phyloP scores from a whole-genome alignment of 2,329 filamentous ascomycete genomes.

The Sarocladium kiliense region DNA sequence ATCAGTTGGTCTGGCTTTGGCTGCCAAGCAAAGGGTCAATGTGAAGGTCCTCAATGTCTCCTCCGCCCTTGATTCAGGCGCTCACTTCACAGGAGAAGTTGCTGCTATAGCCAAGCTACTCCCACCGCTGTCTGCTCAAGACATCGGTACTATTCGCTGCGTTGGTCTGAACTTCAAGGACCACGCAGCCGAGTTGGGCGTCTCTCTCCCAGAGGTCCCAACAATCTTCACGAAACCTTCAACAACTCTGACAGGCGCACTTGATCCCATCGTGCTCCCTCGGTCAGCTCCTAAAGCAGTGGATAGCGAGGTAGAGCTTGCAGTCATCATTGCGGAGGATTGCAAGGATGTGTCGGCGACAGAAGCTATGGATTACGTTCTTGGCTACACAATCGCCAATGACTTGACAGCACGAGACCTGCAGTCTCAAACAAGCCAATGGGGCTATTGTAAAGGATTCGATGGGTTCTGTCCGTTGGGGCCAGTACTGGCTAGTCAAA shows the following conservation, averaged over 20 bases:
- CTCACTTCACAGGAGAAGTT: conserved; percentile 23
- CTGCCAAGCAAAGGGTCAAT: conserved; percentile 12
- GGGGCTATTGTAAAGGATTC: conserved; percentile 46
- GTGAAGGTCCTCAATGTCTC: conserved; percentile 16
- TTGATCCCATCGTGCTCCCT: conserved; percentile 36
- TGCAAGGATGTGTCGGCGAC: conserved; percentile 41
- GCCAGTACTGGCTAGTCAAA: conserved; percentile 13
- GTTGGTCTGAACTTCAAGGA: conserved; percentile 40
- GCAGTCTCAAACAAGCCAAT: conserved; percentile 43
- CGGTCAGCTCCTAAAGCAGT: conserved; percentile 39
- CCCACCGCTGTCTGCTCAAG: conserved; percentile 11
- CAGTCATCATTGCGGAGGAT: conserved; percentile 40
- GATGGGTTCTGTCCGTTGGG: conserved; percentile 44
- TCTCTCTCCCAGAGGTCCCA: conserved; percentile 15
- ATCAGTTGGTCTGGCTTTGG: conserved; percentile 18
- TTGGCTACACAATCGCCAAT: conserved; percentile 53
- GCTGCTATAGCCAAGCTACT: conserved; percentile 14
- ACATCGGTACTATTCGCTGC: conserved; percentile 27
- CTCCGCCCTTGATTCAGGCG: conserved; percentile 22
- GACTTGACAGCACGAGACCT: conserved; percentile 48
- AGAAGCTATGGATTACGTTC: conserved; percentile 43
- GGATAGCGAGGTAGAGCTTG: conserved; percentile 47
- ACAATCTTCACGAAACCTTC: conserved; percentile 38
- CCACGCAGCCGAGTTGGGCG: conserved; percentile 22
- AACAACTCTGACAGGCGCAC: conserved; percentile 33